Base-by-base conservation (phyloP, 192 early-diverging fungal genomes). In the Coemansia sp. region DNA sequence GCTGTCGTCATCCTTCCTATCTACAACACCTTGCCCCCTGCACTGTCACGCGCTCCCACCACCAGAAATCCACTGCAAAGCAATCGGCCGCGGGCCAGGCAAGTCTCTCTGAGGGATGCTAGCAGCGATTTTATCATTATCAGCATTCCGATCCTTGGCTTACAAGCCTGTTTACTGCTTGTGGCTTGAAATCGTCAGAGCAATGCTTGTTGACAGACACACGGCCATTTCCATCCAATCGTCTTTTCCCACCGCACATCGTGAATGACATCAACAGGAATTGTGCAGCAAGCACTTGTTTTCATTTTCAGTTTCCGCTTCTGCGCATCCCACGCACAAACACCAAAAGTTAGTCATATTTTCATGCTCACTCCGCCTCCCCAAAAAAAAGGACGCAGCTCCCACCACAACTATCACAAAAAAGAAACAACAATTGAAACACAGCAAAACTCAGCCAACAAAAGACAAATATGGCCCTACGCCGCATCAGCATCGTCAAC, bases 221-320 rank as follows among this genome's bases (percentile, higher is more conserved):
- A 53, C 70, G 74, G 74, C 68, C 39, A 71, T 53, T 71, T 67
- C 51, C 34, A 36, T 20, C 74, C 74, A 76, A 71, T 76, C 51
- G 45, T 15, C 20, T 20, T n/a, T n/a, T 46, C 57, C 30, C 30
- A 60, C 67, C 62, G 60, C 62, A 9, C 51, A 41, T 41, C 39
- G 12, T 41, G 39, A 41, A 41, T 14, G 39, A 41, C 30, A 30
- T 30, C 30, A 30, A 30, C 30, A 30, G 30, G 30, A 30, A 63
- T 36, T 63, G n/a, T 20, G 15, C 8, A 53, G 6, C 23, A 46
- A 53, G 6, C 51, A 26, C 44, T 46, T 14, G 44, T 6, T 18
- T 46, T 46, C 30, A 30, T 30, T 30, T 46, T 14, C 44, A 18
- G 11, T 46, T 46, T 46, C 44, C 44, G 16, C 18, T 46, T 46